Conservation (phyloP, 495 filamentous ascomycete genomes). For the Penicillium diatomitis region DNA sequence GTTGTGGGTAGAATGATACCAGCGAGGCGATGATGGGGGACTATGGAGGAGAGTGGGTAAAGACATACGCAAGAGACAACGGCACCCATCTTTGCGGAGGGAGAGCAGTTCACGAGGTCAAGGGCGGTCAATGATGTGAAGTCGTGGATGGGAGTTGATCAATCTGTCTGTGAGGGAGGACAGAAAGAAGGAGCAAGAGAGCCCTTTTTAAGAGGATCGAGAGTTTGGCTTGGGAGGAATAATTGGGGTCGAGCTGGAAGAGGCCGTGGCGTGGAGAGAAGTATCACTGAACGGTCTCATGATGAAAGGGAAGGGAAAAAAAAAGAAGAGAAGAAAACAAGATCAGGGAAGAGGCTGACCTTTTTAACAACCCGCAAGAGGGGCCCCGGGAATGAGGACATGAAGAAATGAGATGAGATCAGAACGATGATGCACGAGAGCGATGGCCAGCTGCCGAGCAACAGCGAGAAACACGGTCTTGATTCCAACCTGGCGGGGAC, state of each 20-base stretch:
- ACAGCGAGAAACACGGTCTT: background rate
- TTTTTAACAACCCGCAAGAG: slow-evolving; percentile 7
- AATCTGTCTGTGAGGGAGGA: too few species aligned
- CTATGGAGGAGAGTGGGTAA: slow-evolving; percentile 2
- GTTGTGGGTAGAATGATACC: too few species aligned
- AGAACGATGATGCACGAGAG: too few species aligned
- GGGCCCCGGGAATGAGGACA: background rate
- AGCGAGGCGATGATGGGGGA: too few species aligned
- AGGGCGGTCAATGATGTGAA: slow-evolving; percentile 5
- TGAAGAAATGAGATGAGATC: background rate
- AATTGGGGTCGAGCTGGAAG: slow-evolving; percentile 16
- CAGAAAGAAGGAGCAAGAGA: too few species aligned
- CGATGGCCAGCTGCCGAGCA: too few species aligned
- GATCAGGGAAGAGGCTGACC: background rate
- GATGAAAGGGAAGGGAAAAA: background rate
- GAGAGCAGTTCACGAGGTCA: too few species aligned
- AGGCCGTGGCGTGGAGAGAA: slow-evolving; percentile 23
- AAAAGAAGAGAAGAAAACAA: background rate
- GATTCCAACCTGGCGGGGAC: background rate
- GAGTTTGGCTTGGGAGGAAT: slow-evolving; percentile 13
- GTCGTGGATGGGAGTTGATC: background rate
- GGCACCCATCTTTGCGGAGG: slow-evolving; percentile 67
- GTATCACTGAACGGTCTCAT: slow-evolving; percentile 30
- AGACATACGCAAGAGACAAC: slow-evolving; percentile 87
- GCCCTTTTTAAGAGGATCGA: too few species aligned